Evolutionary conservation across 2,329 filamentous ascomycete genomes (phyloP).

Genomic region (Fusarium camptoceras): DNA sequence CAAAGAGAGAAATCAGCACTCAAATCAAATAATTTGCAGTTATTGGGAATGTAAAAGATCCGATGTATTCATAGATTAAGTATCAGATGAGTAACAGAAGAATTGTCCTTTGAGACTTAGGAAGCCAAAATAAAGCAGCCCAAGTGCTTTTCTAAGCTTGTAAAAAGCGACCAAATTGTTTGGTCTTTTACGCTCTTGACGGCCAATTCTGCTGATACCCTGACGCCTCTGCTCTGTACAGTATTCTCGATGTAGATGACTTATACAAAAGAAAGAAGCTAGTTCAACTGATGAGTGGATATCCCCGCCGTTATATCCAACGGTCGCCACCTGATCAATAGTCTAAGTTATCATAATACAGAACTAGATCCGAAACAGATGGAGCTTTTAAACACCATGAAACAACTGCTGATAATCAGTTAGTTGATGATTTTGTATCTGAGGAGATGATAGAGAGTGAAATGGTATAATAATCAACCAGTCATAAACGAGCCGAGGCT

Average conservation of each 20-base stretch:
- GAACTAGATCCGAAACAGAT: neutral
- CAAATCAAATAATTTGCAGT: too few relatives aligned
- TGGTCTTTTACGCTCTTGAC: fast-evolving
- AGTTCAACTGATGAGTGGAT: neutral
- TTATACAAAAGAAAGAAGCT: neutral
- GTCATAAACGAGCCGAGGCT: conserved; percentile 13
- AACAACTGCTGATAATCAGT: neutral
- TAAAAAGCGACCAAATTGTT: neutral
- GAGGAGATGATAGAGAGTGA: neutral
- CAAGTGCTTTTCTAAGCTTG: fast-evolving
- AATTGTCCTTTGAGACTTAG: neutral
- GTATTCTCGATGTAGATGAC: neutral
- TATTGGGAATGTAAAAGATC: too few relatives aligned
- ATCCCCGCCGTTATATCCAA: conserved; percentile 6
- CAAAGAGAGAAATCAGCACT: too few relatives aligned
- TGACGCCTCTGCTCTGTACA: neutral
- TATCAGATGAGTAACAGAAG: fast-evolving
- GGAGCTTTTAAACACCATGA: neutral
- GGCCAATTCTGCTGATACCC: neutral
- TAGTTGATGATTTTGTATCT: too few relatives aligned
- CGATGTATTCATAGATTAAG: too few relatives aligned
- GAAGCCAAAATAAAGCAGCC: fast-evolving
- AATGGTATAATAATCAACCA: neutral
- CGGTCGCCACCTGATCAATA: conserved; percentile 2
- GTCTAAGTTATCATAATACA: neutral